These are phyloP conservation scores for Hypoxylon sp. DNA, from an alignment of 2,329 filamentous ascomycete species.

Conservation along the genomic window DNA sequence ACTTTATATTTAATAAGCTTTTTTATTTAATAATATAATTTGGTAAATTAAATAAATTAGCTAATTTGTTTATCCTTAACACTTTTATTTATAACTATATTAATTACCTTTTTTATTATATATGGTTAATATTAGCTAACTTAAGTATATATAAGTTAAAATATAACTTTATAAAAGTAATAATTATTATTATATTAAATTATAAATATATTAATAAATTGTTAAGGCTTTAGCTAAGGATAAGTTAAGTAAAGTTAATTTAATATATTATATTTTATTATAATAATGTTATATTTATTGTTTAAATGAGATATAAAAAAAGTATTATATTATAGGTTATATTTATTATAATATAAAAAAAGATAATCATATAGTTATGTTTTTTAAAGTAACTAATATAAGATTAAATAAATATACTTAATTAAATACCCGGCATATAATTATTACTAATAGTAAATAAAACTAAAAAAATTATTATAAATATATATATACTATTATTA, in stretches of 20 bases:
- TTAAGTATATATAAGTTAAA: too few relatives aligned
- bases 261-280: constrained; percentile 18
- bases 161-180: too few relatives aligned
- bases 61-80: too few relatives aligned
- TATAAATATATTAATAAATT: too few relatives aligned
- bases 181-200: too few relatives aligned
- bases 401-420: constrained; percentile 10
- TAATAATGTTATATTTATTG: constrained; percentile 11
- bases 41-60: too few relatives aligned
- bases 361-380: constrained; percentile 6
- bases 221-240: too few relatives aligned
- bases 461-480: constrained; percentile 10
- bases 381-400: constrained; percentile 9
- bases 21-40: too few relatives aligned
- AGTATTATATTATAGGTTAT: constrained; percentile 13
- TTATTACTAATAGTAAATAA: constrained; percentile 5
- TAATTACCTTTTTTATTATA: too few relatives aligned
- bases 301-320: constrained; percentile 11
- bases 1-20: too few relatives aligned
- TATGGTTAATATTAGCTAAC: too few relatives aligned
- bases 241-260: constrained; percentile 5
- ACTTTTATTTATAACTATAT: too few relatives aligned
- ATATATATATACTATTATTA: background rate
- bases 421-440: background rate
- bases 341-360: constrained; percentile 7